Conservation (phyloP, 352 stramenopile genomes). For the Globisporangium solare region DNA sequence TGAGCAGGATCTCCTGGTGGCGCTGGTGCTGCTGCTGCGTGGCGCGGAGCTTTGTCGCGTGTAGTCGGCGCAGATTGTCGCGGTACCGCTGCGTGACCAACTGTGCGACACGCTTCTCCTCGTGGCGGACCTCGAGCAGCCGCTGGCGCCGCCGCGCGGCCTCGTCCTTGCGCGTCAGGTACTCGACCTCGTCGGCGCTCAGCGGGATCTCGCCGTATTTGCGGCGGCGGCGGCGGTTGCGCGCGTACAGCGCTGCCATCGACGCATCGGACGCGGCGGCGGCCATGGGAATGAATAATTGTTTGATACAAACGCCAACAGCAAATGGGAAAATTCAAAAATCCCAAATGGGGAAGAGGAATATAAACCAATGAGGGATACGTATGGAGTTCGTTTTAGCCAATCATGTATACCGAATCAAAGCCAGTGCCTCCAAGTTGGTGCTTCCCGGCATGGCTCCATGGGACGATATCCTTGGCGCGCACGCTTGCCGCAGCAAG, state of each 20-base stretch:
- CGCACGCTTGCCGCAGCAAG: no score
- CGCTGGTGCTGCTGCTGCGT: conserved; percentile 21
- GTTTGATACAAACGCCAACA: no score
- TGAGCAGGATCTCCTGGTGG: conserved; percentile 38
- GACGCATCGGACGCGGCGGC: conserved; percentile 2
- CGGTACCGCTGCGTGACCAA: conserved; percentile 70
- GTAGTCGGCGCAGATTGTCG: conserved; percentile 52
- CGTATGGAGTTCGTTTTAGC: no score
- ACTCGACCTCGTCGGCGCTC: conserved; percentile 57
- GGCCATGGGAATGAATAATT: no score
- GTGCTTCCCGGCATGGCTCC: no score
- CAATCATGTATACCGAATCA: no score
- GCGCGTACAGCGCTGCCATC: conserved; percentile 19
- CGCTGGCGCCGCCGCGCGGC: conserved; percentile 37
- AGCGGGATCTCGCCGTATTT: conserved; percentile 49
- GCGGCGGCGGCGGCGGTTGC: conserved; percentile 8
- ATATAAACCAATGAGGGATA: no score
- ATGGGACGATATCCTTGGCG: no score
- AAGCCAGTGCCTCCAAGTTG: no score
- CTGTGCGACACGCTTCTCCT: conserved; percentile 56
- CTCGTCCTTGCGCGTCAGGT: conserved; percentile 54
- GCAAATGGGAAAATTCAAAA: conserved; percentile 11
- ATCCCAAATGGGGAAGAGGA: not conserved
- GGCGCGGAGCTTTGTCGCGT: conserved; percentile 26
- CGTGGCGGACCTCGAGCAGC: conserved; percentile 50